Conservation (phyloP, 768 basidiomycete genomes). For the Boletellus ananas region DNA sequence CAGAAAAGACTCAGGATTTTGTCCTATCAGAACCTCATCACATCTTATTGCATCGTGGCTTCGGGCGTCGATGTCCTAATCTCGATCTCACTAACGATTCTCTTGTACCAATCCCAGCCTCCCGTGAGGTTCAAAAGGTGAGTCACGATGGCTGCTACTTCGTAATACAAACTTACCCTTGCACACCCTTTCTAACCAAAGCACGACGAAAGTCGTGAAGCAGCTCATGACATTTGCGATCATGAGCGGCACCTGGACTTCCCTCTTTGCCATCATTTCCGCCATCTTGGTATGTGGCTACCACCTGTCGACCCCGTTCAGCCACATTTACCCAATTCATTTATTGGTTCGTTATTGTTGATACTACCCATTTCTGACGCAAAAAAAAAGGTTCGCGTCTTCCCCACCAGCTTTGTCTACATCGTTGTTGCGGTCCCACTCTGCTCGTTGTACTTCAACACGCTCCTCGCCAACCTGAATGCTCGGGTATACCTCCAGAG, state of each 20-base stretch:
- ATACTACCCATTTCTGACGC: too few relatives aligned
- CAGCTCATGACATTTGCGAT: neutral
- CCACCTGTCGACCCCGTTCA: too few relatives aligned
- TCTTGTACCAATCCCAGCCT: neutral
- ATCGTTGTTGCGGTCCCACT: neutral
- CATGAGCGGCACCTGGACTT: neutral
- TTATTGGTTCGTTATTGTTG: too few relatives aligned
- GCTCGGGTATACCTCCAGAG: neutral
- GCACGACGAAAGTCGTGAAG: neutral
- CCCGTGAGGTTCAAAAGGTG: neutral
- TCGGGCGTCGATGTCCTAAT: neutral
- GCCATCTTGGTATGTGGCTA: neutral
- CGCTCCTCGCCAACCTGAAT: constrained; percentile 3
- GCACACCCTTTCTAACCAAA: neutral
- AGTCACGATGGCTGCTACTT: neutral
- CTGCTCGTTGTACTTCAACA: constrained; percentile 1
- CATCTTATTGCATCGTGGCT: neutral
- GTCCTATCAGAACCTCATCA: too few relatives aligned
- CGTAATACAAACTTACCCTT: neutral
- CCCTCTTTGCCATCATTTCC: neutral
- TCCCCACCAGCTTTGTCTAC: neutral
- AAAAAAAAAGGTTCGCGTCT: too few relatives aligned
- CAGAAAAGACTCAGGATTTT: too few relatives aligned
- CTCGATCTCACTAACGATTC: neutral
- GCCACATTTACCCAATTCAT: too few relatives aligned